A percentile compares a stretch with the other conserved stretches of the same genome.
Conservation (phyloP, 2,329 filamentous ascomycete species). For the Aspergillus uvarum region DNA sequence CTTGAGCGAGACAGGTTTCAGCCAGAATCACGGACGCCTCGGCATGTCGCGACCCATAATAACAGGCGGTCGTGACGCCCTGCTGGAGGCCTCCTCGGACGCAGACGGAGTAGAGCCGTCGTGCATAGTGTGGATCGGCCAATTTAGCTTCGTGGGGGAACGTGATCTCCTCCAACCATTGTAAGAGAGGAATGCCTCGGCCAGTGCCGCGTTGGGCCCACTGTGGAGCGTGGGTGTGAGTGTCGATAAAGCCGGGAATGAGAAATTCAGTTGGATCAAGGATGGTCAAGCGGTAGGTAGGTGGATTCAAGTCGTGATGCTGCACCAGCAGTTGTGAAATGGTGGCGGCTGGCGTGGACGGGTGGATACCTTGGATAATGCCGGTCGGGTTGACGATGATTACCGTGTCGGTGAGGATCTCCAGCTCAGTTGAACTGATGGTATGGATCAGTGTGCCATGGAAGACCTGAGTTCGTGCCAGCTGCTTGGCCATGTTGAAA, state of each 20-base stretch:
- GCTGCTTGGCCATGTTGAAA: not conserved
- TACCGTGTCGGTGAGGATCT: conserved; percentile 34
- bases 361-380: conserved; percentile 30
- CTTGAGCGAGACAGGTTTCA: conserved; percentile 31
- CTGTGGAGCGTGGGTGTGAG: conserved; percentile 67
- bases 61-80: conserved; percentile 39
- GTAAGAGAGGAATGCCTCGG: conserved; percentile 45
- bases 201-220: conserved; percentile 50
- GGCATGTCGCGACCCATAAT: conserved; percentile 36
- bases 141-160: conserved; percentile 66
- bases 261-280: conserved; percentile 33
- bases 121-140: conserved; percentile 54
- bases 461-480: conserved; percentile 32
- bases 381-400: conserved; percentile 32
- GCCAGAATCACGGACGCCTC: conserved; percentile 34
- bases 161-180: conserved; percentile 65
- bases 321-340: conserved; percentile 28
- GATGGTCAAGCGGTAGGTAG: conserved; percentile 26
- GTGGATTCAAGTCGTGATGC: conserved; percentile 27
- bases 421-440: conserved; percentile 22
- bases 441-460: conserved; percentile 39
- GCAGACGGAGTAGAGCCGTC: conserved; percentile 51
- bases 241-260: conserved; percentile 54
- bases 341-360: conserved; percentile 17
- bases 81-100: conserved; percentile 61